Conservation (phyloP, 164 flowering plant genomes). For the Aristolochia californica region DNA sequence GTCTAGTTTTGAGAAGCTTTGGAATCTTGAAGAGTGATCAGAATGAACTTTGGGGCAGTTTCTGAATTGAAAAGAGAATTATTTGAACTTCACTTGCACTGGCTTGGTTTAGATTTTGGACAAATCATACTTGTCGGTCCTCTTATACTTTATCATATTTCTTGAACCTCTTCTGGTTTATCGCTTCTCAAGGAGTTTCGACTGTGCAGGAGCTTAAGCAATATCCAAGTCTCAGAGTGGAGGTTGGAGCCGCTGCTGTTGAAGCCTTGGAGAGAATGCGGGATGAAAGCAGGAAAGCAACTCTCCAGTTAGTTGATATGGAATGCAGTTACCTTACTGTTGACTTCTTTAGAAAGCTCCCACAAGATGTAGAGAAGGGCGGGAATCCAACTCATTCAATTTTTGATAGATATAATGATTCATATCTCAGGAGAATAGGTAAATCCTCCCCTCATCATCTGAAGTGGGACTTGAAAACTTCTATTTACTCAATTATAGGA, state of each 20-base stretch:
- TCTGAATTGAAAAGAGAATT: too few relatives aligned
- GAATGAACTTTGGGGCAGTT: too few relatives aligned
- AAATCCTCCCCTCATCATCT: neutral
- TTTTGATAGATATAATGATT: conserved; percentile 86
- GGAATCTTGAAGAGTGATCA: too few relatives aligned
- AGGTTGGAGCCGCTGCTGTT: conserved; percentile 65
- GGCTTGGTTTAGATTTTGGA: too few relatives aligned
- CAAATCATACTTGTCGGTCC: too few relatives aligned
- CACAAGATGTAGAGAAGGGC: conserved; percentile 92
- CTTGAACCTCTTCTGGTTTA: too few relatives aligned
- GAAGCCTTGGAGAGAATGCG: conserved; percentile 79
- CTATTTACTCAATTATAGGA: neutral
- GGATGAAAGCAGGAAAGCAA: conserved; percentile 78
- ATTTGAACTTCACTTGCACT: too few relatives aligned
- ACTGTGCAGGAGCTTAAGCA: conserved; percentile 69
- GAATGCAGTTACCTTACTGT: conserved; percentile 84
- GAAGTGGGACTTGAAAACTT: neutral
- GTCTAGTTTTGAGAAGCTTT: too few relatives aligned
- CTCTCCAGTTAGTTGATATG: conserved; percentile 86
- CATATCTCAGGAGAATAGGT: conserved; percentile 83
- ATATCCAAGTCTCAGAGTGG: conserved; percentile 44
- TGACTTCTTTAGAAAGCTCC: conserved; percentile 95
- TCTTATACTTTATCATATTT: too few relatives aligned
- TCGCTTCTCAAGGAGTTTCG: too few relatives aligned
- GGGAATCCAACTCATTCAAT: conserved; percentile 91